Conservation (phyloP, 805 yeast species). For the Sungouiozyma ichnusensis region DNA sequence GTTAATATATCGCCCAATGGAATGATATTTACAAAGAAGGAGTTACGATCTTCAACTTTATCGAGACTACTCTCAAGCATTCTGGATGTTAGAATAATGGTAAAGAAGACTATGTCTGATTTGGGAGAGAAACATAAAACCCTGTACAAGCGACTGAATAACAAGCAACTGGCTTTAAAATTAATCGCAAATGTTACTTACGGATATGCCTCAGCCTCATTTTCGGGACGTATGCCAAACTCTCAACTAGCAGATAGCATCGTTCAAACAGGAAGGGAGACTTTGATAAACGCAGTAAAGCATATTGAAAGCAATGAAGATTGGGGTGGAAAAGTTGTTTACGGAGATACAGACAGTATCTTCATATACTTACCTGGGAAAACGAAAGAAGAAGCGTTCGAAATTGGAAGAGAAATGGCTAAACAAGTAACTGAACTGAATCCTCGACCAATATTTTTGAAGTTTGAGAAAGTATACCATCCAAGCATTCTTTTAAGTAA, state of each 20-base stretch:
- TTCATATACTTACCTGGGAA: conserved; percentile 87
- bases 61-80: conserved; percentile 81
- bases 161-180: conserved; percentile 78
- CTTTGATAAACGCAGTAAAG: conserved; percentile 58
- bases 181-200: conserved; percentile 91
- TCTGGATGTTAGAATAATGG: conserved; percentile 65
- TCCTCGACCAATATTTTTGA: conserved; percentile 73
- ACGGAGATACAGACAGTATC: conserved; percentile 93
- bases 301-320: conserved; percentile 46
- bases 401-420: conserved; percentile 63
- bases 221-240: conserved; percentile 95
- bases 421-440: conserved; percentile 47
- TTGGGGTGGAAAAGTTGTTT: conserved; percentile 89
- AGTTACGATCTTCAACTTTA: conserved; percentile 58
- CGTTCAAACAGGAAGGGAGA: conserved; percentile 84
- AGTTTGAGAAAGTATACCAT: conserved; percentile 87
- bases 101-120: conserved; percentile 62
- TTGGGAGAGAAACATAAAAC: conserved; percentile 35
- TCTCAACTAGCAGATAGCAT: conserved; percentile 92
- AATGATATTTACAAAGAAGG: conserved; percentile 55
- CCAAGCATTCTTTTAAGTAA: conserved; percentile 78
- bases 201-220: conserved; percentile 91
- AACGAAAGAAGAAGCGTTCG: conserved; percentile 65
- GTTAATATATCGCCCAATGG: conserved; percentile 82
- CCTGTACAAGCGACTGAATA: conserved; percentile 48